A percentile compares a stretch with the other conserved stretches of the same genome.
These are phyloP conservation scores for Penicillium macrosclerotiorum DNA, from an alignment of 495 filamentous ascomycete species.

Conservation along the genomic window DNA sequence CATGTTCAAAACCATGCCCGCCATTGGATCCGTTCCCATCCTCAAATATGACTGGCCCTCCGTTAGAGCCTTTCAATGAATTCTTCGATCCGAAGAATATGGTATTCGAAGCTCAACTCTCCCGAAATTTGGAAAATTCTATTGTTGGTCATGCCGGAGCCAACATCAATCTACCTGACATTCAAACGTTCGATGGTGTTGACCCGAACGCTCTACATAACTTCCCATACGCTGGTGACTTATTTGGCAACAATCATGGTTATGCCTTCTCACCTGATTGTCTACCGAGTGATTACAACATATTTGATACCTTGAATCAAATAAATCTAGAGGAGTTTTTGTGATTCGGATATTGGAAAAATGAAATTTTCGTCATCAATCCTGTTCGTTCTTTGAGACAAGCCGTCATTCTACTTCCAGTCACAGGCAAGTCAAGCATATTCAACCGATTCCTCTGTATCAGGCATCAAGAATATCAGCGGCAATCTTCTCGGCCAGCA, in stretches of 20 bases:
- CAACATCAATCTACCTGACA: not conserved
- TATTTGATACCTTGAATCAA: slow-evolving; percentile 28
- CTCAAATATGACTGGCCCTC: no score
- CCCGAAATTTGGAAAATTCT: not conserved
- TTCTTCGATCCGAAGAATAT: slow-evolving; percentile 4
- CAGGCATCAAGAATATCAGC: slow-evolving; percentile 39
- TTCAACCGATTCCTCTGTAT: not conserved
- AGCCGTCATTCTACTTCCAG: no score
- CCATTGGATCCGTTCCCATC: not conserved
- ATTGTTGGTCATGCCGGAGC: not conserved
- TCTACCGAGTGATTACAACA: slow-evolving; percentile 28
- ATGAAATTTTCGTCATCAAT: not conserved
- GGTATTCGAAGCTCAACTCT: not conserved
- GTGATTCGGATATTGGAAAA: slow-evolving; percentile 7
- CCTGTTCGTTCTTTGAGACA: not conserved
- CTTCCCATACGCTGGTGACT: slow-evolving; percentile 9
- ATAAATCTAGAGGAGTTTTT: slow-evolving; percentile 25
- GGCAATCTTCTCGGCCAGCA: slow-evolving; percentile 63
- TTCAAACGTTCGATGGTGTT: not conserved
- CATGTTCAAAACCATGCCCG: not conserved
- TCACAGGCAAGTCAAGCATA: no score
- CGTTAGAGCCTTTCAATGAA: slow-evolving; percentile 7
- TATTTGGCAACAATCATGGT: slow-evolving; percentile 22
- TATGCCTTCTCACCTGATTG: slow-evolving; percentile 24
- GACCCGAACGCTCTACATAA: not conserved